Base-by-base conservation (phyloP, 257 asterid species). In the Lithospermum erythrorhizon region DNA sequence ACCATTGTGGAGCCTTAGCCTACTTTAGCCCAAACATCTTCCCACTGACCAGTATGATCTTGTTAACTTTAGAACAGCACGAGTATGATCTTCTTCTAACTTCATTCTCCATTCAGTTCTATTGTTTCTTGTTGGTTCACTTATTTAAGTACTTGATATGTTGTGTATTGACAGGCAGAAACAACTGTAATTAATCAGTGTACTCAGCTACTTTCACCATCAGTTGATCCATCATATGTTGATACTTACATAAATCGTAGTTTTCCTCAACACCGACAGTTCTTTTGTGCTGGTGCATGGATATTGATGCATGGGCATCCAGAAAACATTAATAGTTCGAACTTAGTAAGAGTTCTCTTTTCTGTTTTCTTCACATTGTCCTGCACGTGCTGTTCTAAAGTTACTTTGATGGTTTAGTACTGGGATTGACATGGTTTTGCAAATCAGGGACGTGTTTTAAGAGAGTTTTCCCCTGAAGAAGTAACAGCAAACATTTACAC, bases 211-310 rank as follows among this genome's bases (percentile, higher is more conserved):
- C 95, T 91, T 77, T 82, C 97, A 9, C 23, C 93, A 35, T 78
- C 95, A 58, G 95, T 95, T 71, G 95, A 91, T 70, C 94, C 97
- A 65, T 21, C 80, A 5, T 93, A 93, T 68, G 90, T 86, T 35
- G 68, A 70, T 76, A 93, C 97, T 55, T 93, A 93, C 72, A 73
- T 89, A 56, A 93, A 69, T 71, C 94, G 77, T 78, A 93, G 98
- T 76, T 93, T 82, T 78, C 83, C 86, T 63, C 72, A 75, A 67
- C 98, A 93, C 67, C 95, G 97, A 54, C 82, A 86, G 63, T 84
- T 84, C 79, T 95, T 93, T 70, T 93, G 98, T 73, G 95, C 97
- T 70, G 95, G 96, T 75, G 95, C 95, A 19, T 93, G 97, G 97
- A 76, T 87, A 75, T 77, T 93, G 73, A 86, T 89, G 98, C 86